Evolutionary conservation across 768 basidiomycete species (phyloP), one percentile per base, ranked within the genome.

Genomic region (Pholiota microspora): DNA sequence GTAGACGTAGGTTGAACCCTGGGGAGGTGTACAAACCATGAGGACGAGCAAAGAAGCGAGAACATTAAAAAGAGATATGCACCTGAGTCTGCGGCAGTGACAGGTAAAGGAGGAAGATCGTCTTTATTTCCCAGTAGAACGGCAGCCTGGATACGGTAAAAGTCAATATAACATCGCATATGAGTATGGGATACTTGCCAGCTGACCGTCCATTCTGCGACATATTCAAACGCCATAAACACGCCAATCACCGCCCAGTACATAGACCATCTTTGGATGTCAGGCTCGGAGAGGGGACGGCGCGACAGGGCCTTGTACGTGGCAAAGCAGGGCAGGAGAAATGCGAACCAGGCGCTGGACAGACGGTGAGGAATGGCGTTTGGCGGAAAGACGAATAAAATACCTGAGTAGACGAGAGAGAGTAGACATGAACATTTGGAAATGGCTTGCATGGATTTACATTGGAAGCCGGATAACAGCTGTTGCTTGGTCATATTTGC

Each of bases 121-220:
- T 87, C 61, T 88, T 83, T 49, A 81, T 42, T 62, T 89, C 88
- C 82, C 83, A 88, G 64, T 89, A 89, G 65, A 90, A 87, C 6
- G 88, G 88, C 36, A 89, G 62, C 88, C 88, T 42, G 88, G 38
- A 46, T 51, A 51, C 67, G 29, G 64, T 59, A 45, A 53, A 51
- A 58, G 42, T 49, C 52, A 35, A 57, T 16, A 44, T 40, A 48
- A 13, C 48, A 44, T 58, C 32, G 42, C 51, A 28, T 15, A 25
- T 36, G 54, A 40, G 35, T 38, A 53, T 28, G 49, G 27, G 38
- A 18, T 53, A 67, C 80, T 51, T 66, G 81, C 88, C 88, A 89
- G 70, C 79, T 81, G 48, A 89, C 68, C 52, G 88, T 62, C 75
- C 83, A 82, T 54, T 87, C 86, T 25, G 79, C 74, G 7, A 80